Evolutionary conservation across 106 monocot genomes (phyloP).

Genomic region (Phalaenopsis aphrodite): DNA sequence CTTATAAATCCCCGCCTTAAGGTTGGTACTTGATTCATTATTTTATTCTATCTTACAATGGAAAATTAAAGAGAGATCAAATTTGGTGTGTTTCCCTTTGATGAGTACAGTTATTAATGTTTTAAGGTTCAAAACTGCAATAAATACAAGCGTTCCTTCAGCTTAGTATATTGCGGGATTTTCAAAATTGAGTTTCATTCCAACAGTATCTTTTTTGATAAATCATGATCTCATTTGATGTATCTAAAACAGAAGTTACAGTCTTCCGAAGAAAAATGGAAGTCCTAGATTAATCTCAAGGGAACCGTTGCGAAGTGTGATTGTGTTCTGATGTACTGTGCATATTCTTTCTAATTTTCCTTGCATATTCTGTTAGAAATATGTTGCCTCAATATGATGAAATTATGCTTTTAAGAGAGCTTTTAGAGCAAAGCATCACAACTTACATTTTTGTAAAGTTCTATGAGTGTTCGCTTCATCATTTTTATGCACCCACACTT

Average conservation of each 20-base stretch:
- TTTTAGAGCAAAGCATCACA: no score
- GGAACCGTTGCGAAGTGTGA: background rate
- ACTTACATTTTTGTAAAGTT: no score
- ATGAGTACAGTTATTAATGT: background rate
- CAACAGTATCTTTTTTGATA: no score
- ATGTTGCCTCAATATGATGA: background rate
- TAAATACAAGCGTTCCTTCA: background rate
- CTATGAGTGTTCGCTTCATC: no score
- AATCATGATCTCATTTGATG: no score
- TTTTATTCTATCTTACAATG: background rate
- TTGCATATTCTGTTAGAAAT: background rate
- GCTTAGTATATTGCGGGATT: no score
- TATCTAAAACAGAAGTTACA: no score
- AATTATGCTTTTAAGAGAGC: no score
- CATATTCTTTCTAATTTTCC: background rate
- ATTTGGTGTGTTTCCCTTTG: background rate
- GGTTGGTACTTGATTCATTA: conserved; percentile 26
- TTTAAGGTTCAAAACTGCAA: background rate
- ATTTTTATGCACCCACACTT: no score
- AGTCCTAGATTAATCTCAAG: no score
- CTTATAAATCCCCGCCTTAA: conserved; percentile 94
- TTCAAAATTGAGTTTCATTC: no score
- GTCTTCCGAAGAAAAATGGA: no score
- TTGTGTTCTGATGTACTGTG: background rate
- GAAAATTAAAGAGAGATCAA: background rate